Percentiles rank a stretch among this genome's conserved stretches.
These are phyloP conservation scores for Elaeis guineensis DNA, from an alignment of 176 grass and related monocot species.

Conservation along the genomic window DNA sequence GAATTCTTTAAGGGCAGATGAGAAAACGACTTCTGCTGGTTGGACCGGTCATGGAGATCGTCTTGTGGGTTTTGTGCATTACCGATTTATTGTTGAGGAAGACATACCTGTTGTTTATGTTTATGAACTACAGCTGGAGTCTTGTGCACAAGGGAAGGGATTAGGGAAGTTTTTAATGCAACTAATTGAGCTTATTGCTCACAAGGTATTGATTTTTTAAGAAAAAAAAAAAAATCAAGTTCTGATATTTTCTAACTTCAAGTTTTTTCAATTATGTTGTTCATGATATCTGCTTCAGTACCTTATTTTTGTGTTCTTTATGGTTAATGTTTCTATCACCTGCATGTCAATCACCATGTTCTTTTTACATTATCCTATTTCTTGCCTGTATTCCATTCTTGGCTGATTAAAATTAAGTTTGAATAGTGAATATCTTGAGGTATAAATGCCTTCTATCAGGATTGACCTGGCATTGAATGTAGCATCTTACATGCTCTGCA, in stretches of 20 bases:
- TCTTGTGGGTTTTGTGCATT: constrained; percentile 81
- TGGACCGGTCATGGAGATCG: constrained; percentile 7
- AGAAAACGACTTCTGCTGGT: constrained; percentile 3
- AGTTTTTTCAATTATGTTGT: no score
- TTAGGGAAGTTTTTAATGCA: constrained; percentile 85
- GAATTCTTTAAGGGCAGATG: constrained; percentile 11
- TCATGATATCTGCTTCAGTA: no score
- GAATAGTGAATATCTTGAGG: background rate
- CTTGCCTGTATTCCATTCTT: no score
- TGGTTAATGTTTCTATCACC: no score
- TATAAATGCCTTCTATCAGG: constrained; percentile 7
- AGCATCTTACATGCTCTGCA: constrained; percentile 20
- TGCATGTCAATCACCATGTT: no score
- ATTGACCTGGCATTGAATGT: background rate
- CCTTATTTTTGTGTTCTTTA: no score
- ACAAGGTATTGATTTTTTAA: constrained; percentile 41
- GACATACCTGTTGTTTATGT: constrained; percentile 83
- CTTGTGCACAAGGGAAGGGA: constrained; percentile 54
- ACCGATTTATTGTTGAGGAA: constrained; percentile 76
- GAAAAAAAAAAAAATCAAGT: no score
- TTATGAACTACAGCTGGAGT: constrained; percentile 76
- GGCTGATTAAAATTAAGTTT: no score
- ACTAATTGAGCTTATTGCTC: constrained; percentile 63
- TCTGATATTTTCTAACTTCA: no score
- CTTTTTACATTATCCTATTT: no score